Base-by-base conservation (phyloP, 2,329 filamentous ascomycete species). In the Ceratocystiopsis minuta region DNA sequence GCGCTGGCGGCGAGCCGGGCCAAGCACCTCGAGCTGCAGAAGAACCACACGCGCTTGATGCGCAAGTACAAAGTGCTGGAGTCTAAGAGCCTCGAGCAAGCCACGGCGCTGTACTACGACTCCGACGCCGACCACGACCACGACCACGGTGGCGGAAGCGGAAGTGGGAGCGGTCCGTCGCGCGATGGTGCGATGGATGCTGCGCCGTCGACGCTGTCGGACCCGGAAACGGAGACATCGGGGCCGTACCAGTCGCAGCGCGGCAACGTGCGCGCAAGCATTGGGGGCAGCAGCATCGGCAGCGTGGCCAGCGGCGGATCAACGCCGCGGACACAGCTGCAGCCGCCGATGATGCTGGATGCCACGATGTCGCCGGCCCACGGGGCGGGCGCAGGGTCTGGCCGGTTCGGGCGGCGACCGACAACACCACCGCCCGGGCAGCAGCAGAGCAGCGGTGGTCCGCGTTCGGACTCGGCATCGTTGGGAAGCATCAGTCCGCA, bases 1-100 rank as follows among this genome's bases (percentile, higher is more conserved):
- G 58, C 64, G 1, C 54, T 75, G 14, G 62, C 66, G 28, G 65
- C 67, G n/a, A 70, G 65, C 50, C 60, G 67, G 38, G 61, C 64
- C 1, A 70, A 68, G 53, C 67, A 74, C 46, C 58, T 61, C 0
- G 69, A 72, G 49, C 54, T 74, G 45, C 66, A 70, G 50, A 67
- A 62, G 51, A 68, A 70, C 45, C 63, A 70, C 49, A 57, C 57
- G 37, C 57, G 64, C 16, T 57, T 75, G 39, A 60, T 61, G 50
- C 64, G 62, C 41, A 71, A 70, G 50, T 71, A 71, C 51, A 66
- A 62, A 13, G 61, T 62, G 2, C 54, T 73, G 16, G 66, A 75
- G 53, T 65, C 46, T 11, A 38, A 45, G 39, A n/a, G 32, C 6
- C 40, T 49, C 14, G 48, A 48, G 16, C 41, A 32, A 3, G 37